phyloP scores from a whole-genome alignment of 345 rosid species.

The Pistacia atlantica region DNA sequence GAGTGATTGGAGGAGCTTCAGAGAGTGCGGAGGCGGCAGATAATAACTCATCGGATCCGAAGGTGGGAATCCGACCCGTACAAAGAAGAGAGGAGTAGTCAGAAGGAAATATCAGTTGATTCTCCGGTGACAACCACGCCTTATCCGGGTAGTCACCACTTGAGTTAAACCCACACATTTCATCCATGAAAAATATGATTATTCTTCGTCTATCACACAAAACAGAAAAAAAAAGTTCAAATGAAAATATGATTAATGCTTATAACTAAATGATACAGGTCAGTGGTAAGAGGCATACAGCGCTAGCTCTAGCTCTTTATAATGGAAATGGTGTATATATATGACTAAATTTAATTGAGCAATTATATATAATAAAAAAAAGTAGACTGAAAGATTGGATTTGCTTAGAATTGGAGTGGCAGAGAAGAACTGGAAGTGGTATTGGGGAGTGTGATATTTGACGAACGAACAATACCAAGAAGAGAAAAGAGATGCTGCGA shows the following conservation, averaged over 20 bases:
- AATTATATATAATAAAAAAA: too few relatives aligned
- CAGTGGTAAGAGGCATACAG: too few relatives aligned
- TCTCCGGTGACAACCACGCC: constrained; percentile 69
- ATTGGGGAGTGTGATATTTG: constrained; percentile 32
- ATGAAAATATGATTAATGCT: not conserved
- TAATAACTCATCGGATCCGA: constrained; percentile 69
- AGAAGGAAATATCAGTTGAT: constrained; percentile 45
- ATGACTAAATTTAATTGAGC: too few relatives aligned
- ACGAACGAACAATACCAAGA: too few relatives aligned
- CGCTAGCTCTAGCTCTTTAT: too few relatives aligned
- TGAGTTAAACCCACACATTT: constrained; percentile 62
- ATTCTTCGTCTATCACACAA: not conserved
- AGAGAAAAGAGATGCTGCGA: not conserved
- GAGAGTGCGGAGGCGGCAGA: constrained; percentile 66
- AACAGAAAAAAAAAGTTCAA: not conserved
- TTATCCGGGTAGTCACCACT: constrained; percentile 57
- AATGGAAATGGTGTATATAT: too few relatives aligned
- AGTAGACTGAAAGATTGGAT: constrained; percentile 3
- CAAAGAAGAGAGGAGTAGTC: constrained; percentile 49
- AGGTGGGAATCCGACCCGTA: constrained; percentile 47
- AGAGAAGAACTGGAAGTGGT: constrained; percentile 28
- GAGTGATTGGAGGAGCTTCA: constrained; percentile 59
- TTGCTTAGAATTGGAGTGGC: constrained; percentile 37
- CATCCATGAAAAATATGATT: constrained; percentile 56
- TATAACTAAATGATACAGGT: too few relatives aligned